Conservation (phyloP, 2,329 filamentous ascomycete species). For the Akanthomyces dipterigenus region DNA sequence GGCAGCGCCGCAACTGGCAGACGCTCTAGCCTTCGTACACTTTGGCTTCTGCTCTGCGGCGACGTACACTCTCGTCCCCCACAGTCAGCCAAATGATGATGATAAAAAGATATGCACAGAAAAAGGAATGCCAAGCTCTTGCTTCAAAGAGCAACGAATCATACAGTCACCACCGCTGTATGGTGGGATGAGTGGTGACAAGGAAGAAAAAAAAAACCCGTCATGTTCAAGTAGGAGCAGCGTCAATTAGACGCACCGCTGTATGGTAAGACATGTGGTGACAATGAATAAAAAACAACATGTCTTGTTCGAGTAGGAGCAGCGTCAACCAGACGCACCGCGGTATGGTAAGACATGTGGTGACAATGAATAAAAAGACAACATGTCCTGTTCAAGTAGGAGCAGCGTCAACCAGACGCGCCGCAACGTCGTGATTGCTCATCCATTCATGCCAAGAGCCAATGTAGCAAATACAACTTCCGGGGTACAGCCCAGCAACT, state of each 20-base stretch:
- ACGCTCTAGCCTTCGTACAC: neutral
- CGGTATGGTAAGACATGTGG: neutral
- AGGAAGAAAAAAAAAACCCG: too few species aligned
- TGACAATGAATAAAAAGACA: neutral
- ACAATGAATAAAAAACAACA: too few species aligned
- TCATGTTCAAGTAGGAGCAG: too few species aligned
- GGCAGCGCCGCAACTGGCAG: constrained; percentile 5
- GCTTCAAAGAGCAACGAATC: neutral
- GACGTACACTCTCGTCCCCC: neutral
- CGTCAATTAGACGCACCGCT: too few species aligned
- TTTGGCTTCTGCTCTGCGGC: neutral
- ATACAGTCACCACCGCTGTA: neutral
- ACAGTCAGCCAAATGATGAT: neutral
- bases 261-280: neutral
- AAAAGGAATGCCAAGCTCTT: constrained; percentile 1
- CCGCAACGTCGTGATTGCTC: neutral
- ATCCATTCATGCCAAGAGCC: neutral
- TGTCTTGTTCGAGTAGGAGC: too few species aligned
- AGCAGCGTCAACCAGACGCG: neutral
- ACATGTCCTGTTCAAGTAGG: neutral
- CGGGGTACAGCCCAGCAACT: too few species aligned
- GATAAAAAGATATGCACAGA: neutral
- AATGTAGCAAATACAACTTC: neutral
- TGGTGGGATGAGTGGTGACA: too few species aligned
- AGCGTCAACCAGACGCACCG: too few species aligned